phyloP scores from a whole-genome alignment of 768 basidiomycete genomes.

The Mycena kentingensis region DNA sequence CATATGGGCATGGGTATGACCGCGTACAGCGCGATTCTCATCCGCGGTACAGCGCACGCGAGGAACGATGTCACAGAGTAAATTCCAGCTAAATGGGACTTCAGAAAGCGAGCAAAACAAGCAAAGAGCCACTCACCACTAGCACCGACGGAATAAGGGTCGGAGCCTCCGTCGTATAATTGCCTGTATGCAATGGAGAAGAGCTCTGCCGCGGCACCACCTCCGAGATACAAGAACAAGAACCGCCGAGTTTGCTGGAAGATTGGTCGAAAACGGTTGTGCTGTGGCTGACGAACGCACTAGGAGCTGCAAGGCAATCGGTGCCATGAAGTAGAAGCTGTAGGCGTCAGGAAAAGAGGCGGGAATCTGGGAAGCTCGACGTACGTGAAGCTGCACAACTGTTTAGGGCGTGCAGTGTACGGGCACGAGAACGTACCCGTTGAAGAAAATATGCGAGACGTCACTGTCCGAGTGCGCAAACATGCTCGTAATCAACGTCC shows the following conservation, averaged over 20 bases:
- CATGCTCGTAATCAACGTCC: slow-evolving; percentile 69
- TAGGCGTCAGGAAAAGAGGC: too few species aligned
- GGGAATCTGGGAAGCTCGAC: too few species aligned
- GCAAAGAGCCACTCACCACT: slow-evolving; percentile 56
- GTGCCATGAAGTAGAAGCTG: slow-evolving; percentile 71
- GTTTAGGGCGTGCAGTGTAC: background rate
- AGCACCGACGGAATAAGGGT: slow-evolving; percentile 60
- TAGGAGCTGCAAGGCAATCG: slow-evolving; percentile 58
- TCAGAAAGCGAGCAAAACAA: slow-evolving; percentile 1
- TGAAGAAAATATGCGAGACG: slow-evolving; percentile 66
- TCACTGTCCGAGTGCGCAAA: slow-evolving; percentile 64
- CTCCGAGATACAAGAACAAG: slow-evolving; percentile 71
- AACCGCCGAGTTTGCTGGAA: slow-evolving; percentile 60
- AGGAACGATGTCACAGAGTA: slow-evolving; percentile 72
- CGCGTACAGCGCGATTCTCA: slow-evolving; percentile 71
- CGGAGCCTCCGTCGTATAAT: slow-evolving; percentile 31
- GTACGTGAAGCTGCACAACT: too few species aligned
- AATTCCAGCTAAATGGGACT: slow-evolving; percentile 57
- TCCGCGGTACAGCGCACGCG: slow-evolving; percentile 66
- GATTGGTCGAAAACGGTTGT: background rate
- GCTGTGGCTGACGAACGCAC: background rate
- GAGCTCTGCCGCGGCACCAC: slow-evolving; percentile 59
- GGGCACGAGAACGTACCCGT: slow-evolving; percentile 54
- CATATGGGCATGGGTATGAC: slow-evolving; percentile 82
- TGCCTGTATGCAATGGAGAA: slow-evolving; percentile 52